These are phyloP conservation scores for Ascoidea tarda DNA, from an alignment of 805 yeast species.

Conservation along the genomic window DNA sequence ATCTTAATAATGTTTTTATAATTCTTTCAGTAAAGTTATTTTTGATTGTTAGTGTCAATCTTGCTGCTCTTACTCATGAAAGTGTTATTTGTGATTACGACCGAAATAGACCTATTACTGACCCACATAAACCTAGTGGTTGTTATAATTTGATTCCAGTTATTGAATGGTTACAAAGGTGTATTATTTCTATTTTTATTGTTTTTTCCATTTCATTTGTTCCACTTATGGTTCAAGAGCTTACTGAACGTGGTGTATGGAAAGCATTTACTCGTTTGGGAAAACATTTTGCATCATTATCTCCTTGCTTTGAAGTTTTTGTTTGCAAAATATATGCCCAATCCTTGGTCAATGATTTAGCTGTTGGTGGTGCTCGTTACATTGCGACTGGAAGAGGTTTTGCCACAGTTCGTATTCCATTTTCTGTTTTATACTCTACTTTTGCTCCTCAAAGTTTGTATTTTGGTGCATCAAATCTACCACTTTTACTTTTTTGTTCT, in stretches of 20 bases:
- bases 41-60: slow-evolving; percentile 39
- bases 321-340: slow-evolving; percentile 67
- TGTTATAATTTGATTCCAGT: slow-evolving; percentile 59
- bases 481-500: slow-evolving; percentile 42
- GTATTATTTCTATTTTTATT: slow-evolving; percentile 57
- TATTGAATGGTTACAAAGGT: slow-evolving; percentile 62
- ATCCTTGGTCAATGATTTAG: slow-evolving; percentile 50
- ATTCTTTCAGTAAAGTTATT: slow-evolving; percentile 54
- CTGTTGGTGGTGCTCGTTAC: slow-evolving; percentile 72
- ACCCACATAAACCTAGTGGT: slow-evolving; percentile 49
- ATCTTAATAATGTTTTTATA: slow-evolving; percentile 64
- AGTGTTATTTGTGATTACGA: slow-evolving; percentile 49
- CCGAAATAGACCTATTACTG: slow-evolving; percentile 43
- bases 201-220: slow-evolving; percentile 64
- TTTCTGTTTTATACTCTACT: slow-evolving; percentile 48
- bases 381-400: slow-evolving; percentile 77
- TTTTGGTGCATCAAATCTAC: slow-evolving; percentile 40
- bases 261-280: slow-evolving; percentile 47
- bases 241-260: slow-evolving; percentile 65
- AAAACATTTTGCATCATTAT: slow-evolving; percentile 55
- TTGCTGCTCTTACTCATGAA: slow-evolving; percentile 49
- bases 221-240: slow-evolving; percentile 65
- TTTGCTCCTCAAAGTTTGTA: slow-evolving; percentile 57
- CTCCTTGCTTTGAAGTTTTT: slow-evolving; percentile 71
- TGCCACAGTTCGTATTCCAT: slow-evolving; percentile 60